Percentiles rank a stretch among this genome's conserved stretches.
phyloP scores from a whole-genome alignment of 345 rosid genomes.

The Syzygium jambos region DNA sequence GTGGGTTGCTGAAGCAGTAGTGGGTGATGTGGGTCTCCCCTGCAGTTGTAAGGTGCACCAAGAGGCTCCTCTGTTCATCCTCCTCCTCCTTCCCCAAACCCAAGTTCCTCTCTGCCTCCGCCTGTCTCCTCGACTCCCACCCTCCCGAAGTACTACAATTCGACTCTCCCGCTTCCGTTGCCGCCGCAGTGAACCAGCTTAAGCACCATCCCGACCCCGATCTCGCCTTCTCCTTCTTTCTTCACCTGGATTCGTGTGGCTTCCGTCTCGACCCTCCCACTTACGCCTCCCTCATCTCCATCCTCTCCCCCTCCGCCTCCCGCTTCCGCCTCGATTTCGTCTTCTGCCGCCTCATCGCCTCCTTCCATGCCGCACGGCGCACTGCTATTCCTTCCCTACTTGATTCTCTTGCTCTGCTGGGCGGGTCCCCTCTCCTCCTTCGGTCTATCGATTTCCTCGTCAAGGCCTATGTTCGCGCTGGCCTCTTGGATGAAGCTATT shows the following conservation, averaged over 20 bases:
- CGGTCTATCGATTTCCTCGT: neutral
- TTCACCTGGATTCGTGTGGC: slow-evolving; percentile 22
- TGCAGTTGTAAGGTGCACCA: neutral
- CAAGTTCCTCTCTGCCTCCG: neutral
- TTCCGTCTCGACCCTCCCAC: slow-evolving; percentile 36
- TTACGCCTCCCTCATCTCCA: slow-evolving; percentile 1
- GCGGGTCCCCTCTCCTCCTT: neutral
- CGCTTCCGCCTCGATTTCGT: slow-evolving; percentile 32
- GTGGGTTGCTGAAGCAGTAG: neutral
- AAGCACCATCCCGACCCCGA: slow-evolving; percentile 17
- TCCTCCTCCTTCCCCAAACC: neutral
- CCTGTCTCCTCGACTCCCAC: neutral
- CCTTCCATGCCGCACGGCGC: neutral
- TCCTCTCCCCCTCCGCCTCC: slow-evolving; percentile 40
- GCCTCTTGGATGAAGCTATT: neutral
- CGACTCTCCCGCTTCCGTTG: neutral
- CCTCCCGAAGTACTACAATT: neutral
- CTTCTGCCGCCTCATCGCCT: slow-evolving; percentile 7
- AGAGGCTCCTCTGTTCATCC: neutral
- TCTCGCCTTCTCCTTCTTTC: slow-evolving; percentile 35
- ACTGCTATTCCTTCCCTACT: neutral
- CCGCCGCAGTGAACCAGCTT: neutral
- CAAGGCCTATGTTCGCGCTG: neutral
- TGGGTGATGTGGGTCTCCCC: neutral
- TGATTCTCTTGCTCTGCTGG: neutral